phyloP scores from a whole-genome alignment of 805 yeast genomes.

The Barnettozyma salicaria region DNA sequence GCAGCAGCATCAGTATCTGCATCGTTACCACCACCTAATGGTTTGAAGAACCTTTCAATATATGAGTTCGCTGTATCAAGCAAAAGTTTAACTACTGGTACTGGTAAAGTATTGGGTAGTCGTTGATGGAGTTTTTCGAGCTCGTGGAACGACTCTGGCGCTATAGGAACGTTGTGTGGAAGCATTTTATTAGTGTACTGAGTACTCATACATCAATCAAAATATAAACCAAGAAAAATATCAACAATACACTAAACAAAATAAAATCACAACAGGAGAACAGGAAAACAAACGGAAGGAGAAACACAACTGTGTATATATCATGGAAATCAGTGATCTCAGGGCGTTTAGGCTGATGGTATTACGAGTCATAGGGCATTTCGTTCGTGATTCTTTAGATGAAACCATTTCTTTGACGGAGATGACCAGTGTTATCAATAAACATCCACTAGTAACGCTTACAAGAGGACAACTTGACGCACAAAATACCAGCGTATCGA shows the following conservation, averaged over 20 bases:
- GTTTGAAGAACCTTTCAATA: no score
- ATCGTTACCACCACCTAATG: no score
- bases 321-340: slow-evolving; percentile 7
- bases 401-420: slow-evolving; percentile 20
- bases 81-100: no score
- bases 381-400: slow-evolving; percentile 21
- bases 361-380: slow-evolving; percentile 23
- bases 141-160: background rate
- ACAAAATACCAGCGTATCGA: slow-evolving; percentile 11
- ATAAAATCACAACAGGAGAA: no score
- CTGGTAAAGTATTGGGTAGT: no score
- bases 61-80: no score
- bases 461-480: slow-evolving; percentile 9
- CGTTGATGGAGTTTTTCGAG: background rate
- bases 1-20: no score
- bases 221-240: background rate
- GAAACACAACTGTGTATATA: no score
- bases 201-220: background rate
- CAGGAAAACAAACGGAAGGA: no score
- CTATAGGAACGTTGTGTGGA: background rate
- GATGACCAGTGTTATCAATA: slow-evolving; percentile 21
- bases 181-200: background rate
- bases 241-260: background rate
- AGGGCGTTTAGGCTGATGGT: slow-evolving; percentile 21
- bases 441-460: slow-evolving; percentile 14